These are phyloP conservation scores for Moelleriella libera DNA, from an alignment of 2,329 filamentous ascomycete genomes.

Conservation along the genomic window DNA sequence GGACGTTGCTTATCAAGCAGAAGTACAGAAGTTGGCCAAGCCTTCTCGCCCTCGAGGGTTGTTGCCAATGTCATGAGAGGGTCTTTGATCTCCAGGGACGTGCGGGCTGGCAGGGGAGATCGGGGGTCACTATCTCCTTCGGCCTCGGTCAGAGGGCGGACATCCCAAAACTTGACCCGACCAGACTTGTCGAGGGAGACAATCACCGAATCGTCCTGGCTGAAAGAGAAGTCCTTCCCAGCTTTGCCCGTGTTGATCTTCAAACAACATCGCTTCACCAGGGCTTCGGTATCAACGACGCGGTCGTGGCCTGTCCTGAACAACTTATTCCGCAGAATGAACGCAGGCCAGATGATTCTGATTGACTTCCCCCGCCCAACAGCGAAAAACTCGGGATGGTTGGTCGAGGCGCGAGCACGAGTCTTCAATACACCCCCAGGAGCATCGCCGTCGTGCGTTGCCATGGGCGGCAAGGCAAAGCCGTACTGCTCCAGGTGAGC, in stretches of 20 bases:
- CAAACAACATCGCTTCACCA: constrained; percentile 72
- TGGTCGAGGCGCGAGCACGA: constrained; percentile 75
- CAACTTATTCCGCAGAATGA: constrained; percentile 46
- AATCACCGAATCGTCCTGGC: constrained; percentile 87
- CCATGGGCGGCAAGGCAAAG: constrained; percentile 78
- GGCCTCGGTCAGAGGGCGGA: constrained; percentile 56
- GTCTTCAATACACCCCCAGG: constrained; percentile 92
- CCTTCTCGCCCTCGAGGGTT: constrained; percentile 78
- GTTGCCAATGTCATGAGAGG: constrained; percentile 79
- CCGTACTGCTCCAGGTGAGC: constrained; percentile 71
- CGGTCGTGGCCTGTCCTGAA: constrained; percentile 51
- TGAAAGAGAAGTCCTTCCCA: constrained; percentile 96
- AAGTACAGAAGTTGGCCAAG: constrained; percentile 90
- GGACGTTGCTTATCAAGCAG: constrained; percentile 93
- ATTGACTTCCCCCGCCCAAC: constrained; percentile 94
- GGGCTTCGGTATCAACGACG: constrained; percentile 73
- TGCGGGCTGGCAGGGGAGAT: constrained; percentile 37
- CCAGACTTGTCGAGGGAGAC: constrained; percentile 95
- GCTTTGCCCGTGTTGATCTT: constrained; percentile 97
- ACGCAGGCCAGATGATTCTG: constrained; percentile 65
- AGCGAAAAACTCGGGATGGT: constrained; percentile 85
- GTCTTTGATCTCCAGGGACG: constrained; percentile 64
- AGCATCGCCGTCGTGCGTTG: constrained; percentile 75
- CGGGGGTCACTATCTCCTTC: constrained; percentile 36
- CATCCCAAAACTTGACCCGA: constrained; percentile 95